Evolutionary conservation across 1,139 yeast species (phyloP), one percentile per base, ranked within the genome.

Genomic region (Scheffersomyces cryptocercus): DNA sequence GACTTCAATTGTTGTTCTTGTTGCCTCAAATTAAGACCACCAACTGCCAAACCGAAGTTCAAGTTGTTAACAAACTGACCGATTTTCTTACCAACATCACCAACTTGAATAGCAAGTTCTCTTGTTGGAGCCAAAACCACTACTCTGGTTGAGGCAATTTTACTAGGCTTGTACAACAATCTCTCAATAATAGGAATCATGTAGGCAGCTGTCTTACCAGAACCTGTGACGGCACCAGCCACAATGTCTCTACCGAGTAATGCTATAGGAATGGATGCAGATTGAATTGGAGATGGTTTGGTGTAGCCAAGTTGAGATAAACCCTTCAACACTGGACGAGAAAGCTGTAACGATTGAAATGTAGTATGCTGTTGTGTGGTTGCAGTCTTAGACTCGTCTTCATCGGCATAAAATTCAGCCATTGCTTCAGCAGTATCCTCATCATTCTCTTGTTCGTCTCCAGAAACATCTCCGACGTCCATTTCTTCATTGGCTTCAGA

Each of bases 191-290:
- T 88, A 13, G 99, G 99, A 45, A 93, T 87, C 85, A 93, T 84
- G 61, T 89, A 93, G 2, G 99, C 99, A 5, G 98, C 99, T 14
- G 99, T 95, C 64, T 93, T 93, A 80, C 99, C 99, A 30, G 98
- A 90, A 71, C 99, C 99, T 3, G 99, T 93, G 26, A 88, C 96
- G 31, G 99, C 99, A 72, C 98, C 98, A n/a, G 99, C 99, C 54
- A 93, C 97, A 42, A 93, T 82, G 64, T 89, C 97, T 60, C 88
- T 91, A 55, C 99, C 99, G 52, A 88, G 67, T 36, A 93, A 75
- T 0, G 97, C 97, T 44, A 91, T 84, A 8, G 99, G 99, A 51
- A 93, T 90, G 11, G 96, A 82, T 2, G 97, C 89, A 45, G 93
- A 77, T 70, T 93, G 99, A 70, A 95, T 88, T 12, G 97, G 96